Evolutionary conservation across 1,139 yeast genomes (phyloP).

Genomic region (Hemisphaericaspora xylofermentans): DNA sequence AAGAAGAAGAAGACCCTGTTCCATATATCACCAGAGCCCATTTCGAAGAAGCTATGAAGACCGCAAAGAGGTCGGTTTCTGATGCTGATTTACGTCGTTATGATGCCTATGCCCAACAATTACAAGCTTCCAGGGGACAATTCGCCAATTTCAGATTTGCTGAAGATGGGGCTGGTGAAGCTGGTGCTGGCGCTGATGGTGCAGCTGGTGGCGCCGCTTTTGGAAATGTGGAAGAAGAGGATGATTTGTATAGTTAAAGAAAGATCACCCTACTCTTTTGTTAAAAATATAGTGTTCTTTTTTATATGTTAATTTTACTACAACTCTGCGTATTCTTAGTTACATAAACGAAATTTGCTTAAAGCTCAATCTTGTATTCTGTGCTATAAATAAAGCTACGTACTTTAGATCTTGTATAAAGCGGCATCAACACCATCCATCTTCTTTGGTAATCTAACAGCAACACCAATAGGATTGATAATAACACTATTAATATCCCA

Average conservation of each 20-base stretch:
- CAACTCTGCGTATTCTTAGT: neutral
- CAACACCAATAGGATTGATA: conserved; percentile 53
- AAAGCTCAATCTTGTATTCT: neutral
- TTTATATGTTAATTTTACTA: neutral
- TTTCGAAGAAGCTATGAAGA: conserved; percentile 99
- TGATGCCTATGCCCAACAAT: conserved; percentile 96
- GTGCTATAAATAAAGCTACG: neutral
- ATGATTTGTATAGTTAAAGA: conserved; percentile 79
- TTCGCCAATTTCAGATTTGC: conserved; percentile 71
- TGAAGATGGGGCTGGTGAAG: conserved; percentile 36
- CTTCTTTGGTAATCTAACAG: conserved; percentile 30
- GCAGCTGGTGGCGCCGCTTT: conserved; percentile 36
- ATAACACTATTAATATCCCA: conserved; percentile 72
- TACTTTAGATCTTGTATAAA: conserved; percentile 17
- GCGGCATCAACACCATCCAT: conserved; percentile 25
- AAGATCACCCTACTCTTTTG: neutral
- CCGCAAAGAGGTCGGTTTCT: conserved; percentile 95
- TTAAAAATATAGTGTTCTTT: neutral
- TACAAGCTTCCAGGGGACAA: conserved; percentile 94
- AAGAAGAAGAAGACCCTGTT: conserved; percentile 81
- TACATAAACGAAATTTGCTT: neutral
- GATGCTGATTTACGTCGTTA: conserved; percentile 98
- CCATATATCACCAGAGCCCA: conserved; percentile 92
- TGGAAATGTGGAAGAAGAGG: conserved; percentile 84
- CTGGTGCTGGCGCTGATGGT: conserved; percentile 14